phyloP scores from a whole-genome alignment of 2,329 filamentous ascomycete species.

The Helotiales sp. region DNA sequence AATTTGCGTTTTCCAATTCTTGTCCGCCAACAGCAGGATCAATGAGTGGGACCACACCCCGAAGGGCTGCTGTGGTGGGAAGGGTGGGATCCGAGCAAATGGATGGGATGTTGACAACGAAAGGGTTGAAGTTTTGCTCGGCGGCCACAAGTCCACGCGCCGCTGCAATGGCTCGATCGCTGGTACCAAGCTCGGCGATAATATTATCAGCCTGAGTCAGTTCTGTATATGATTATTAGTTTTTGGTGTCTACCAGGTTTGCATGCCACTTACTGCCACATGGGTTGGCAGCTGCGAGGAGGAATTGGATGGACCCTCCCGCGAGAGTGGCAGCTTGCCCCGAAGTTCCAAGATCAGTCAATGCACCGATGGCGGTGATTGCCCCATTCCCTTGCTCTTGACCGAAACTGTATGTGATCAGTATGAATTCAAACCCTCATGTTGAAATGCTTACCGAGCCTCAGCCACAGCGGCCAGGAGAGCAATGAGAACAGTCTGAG shows the following conservation, averaged over 20 bases:
- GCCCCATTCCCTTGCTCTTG: slow-evolving; percentile 57
- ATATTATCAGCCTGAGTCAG: slow-evolving; percentile 66
- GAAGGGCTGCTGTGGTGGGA: slow-evolving; percentile 58
- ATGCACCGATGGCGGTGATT: slow-evolving; percentile 52
- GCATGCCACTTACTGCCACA: slow-evolving; percentile 50
- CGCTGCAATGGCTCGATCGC: slow-evolving; percentile 58
- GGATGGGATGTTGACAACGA: slow-evolving; percentile 56
- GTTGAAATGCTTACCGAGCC: slow-evolving; percentile 29
- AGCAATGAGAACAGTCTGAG: slow-evolving; percentile 26
- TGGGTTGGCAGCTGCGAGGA: slow-evolving; percentile 64
- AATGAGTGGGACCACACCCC: slow-evolving; percentile 67
- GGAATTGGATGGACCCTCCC: slow-evolving; percentile 58
- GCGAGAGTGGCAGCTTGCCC: slow-evolving; percentile 65
- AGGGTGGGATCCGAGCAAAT: slow-evolving; percentile 65
- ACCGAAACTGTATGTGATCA: slow-evolving; percentile 49
- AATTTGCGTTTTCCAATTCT: slow-evolving; percentile 60
- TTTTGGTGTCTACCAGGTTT: background rate
- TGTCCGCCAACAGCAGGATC: slow-evolving; percentile 62
- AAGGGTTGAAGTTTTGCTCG: slow-evolving; percentile 75
- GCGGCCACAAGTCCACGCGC: slow-evolving; percentile 64
- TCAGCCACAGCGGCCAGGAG: slow-evolving; percentile 29
- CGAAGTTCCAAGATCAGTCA: slow-evolving; percentile 54
- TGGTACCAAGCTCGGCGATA: slow-evolving; percentile 58
- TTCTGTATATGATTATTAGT: slow-evolving; percentile 35
- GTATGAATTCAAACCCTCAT: background rate